Base-by-base conservation (phyloP, 23 red algal genomes). In the Gracilariopsis chorda region DNA sequence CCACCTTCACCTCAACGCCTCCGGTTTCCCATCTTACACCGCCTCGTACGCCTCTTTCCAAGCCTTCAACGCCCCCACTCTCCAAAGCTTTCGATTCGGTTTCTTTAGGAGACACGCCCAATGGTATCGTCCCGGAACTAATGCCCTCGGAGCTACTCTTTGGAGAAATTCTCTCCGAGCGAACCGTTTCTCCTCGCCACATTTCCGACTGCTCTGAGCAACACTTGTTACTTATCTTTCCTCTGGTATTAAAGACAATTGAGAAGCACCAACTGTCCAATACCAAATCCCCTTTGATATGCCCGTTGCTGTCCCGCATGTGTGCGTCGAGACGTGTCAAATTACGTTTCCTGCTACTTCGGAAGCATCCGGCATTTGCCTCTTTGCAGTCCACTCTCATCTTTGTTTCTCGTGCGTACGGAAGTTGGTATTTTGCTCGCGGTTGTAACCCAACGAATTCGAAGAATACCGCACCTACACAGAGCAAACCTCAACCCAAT, bases 261-360 rank as follows among this genome's bases (percentile, higher is more conserved):
- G 39, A 73, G 47, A 73, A 4, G 9, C 67, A 73, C 11, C 6
- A 20, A 7, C 37, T 23, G 2, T 11, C 67, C 20, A 42, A 73
- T 1, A 19, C 67, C 28, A n/a, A n/a, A n/a, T 73, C 67, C 16
- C 67, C 82, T 37, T 37, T 86, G 14, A 48, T 52, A 19, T 41
- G 47, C 0, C 43, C 60, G 29, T 51, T 86, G 82, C 45, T 53
- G 47, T 51, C 51, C n/a, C 60, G 82, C 3, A 10, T 86, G 25
- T 51, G 47, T n/a, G 25, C 24, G 14, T 70, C 60, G 4, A 45
- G 82, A 17, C 28, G n/a, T 1, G 37, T 86, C 13, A 86, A 86
- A 32, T 29, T 86, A 28, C 82, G 82, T 32, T 86, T 86, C 40
- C 35, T 86, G 8, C 23, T 86, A 39, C 62, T 86, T 14, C 27